Evolutionary conservation across 2,329 filamentous ascomycete species (phyloP).

Genomic region (Stemphylium beticola): DNA sequence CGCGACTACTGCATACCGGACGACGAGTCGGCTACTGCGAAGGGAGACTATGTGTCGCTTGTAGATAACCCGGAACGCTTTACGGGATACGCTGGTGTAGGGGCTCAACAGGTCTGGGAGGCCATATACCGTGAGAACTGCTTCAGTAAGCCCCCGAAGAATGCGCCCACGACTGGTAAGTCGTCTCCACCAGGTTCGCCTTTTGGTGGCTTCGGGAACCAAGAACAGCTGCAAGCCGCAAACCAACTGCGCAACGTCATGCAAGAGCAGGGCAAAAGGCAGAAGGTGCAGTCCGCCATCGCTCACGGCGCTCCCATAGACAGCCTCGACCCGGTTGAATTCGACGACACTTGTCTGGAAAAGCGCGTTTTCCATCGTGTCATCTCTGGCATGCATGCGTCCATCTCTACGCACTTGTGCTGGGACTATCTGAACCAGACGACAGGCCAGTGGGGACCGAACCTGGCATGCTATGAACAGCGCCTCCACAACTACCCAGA

Average conservation of each 20-base stretch:
- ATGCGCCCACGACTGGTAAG: conserved; percentile 41
- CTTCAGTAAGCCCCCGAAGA: conserved; percentile 65
- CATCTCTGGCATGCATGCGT: conserved; percentile 96
- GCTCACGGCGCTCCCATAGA: conserved; percentile 60
- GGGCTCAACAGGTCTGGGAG: conserved; percentile 91
- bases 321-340: conserved; percentile 71
- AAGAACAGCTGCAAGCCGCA: conserved; percentile 60
- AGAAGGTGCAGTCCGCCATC: conserved; percentile 65
- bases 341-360: conserved; percentile 92
- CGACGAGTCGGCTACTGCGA: conserved; percentile 82
- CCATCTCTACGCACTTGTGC: conserved; percentile 94
- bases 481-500: conserved; percentile 87
- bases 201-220: conserved; percentile 52
- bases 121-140: conserved; percentile 98
- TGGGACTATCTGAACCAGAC: conserved; percentile 96
- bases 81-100: conserved; percentile 87
- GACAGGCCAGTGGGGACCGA: conserved; percentile 91
- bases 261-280: conserved; percentile 64
- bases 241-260: conserved; percentile 67
- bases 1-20: conserved; percentile 96
- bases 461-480: conserved; percentile 84
- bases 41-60: conserved; percentile 96
- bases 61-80: conserved; percentile 94
- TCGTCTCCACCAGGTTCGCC: conserved; percentile 46
- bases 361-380: conserved; percentile 98